Base-by-base conservation (phyloP, 495 filamentous ascomycete species). In the Annulohypoxylon nitens region DNA sequence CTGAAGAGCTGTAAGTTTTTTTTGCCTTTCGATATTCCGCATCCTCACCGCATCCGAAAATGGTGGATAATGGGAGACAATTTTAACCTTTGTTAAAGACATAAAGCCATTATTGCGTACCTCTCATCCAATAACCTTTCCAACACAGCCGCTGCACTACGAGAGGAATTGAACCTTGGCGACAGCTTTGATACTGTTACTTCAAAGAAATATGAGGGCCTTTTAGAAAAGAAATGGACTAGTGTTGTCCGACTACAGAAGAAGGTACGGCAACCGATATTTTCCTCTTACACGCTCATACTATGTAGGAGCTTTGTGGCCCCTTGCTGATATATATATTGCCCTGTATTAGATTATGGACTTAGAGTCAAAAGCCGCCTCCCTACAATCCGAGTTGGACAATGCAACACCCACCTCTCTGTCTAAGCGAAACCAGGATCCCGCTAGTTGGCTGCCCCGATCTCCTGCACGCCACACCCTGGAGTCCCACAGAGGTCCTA, bases 201-300 rank as follows among this genome's bases (percentile, higher is more conserved):
- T 8, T 83, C 88, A 37, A 96, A 96, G 83, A 97, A 94, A 81
- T 98, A 97, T 82, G 93, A 95, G 76, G 91, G 91, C 5, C 79
- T 98, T 18, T 78, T 98, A 78, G 95, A 97, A 84, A 97, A 95
- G 84, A 98, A 98, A 84, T 98, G 95, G 94, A 98, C 95, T 18
- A 94, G 92, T 74, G 91, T 95, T 3, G 92, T 97, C 67, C 87
- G 94, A 58, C 81, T 98, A 79, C 94, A 98, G 80, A 97, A 95
- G 81, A 97, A 94, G 91, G 93, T 92, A 79, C 43, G 62, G 26
- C 48, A 25, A 48, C 53, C 9, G 39, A 45, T 57, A 11, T 16
- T 47, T 34, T 61, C 30, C 20, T 10, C 7, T 39, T 30, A 1
- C 5, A 30, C 5, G 30, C 30, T 30, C 30, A 4, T 6, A 30